A percentile compares a stretch with the other conserved stretches of the same genome.
Evolutionary conservation across 2,329 filamentous ascomycete genomes (phyloP).

Genomic region (Aspergillus quadrilineatus): DNA sequence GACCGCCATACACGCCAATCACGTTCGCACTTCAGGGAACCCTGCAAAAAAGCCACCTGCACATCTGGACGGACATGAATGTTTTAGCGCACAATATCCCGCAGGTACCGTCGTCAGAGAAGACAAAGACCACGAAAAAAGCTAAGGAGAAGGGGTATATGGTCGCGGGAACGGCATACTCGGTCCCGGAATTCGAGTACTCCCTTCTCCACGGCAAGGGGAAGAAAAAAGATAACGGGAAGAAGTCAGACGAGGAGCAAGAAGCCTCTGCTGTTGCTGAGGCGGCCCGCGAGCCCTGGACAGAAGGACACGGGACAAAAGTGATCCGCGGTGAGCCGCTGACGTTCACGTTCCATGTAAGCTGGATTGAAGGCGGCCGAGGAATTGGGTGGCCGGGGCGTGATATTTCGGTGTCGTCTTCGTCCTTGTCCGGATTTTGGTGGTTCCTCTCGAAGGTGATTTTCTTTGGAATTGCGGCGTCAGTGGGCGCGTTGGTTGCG

Average conservation of each 20-base stretch:
- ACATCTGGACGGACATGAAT: constrained; percentile 86
- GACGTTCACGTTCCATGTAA: constrained; percentile 73
- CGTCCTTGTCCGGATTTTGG: constrained; percentile 12
- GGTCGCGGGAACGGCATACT: constrained; percentile 85
- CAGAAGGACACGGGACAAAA: constrained; percentile 54
- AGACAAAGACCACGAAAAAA: constrained; percentile 47
- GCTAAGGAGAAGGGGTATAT: constrained; percentile 65
- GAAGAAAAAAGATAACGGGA: constrained; percentile 13
- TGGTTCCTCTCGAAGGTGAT: constrained; percentile 32
- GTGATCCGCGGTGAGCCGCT: constrained; percentile 86
- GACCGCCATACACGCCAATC: constrained; percentile 63
- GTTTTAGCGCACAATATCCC: constrained; percentile 68
- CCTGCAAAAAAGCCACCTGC: constrained; percentile 82
- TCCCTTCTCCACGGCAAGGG: constrained; percentile 9
- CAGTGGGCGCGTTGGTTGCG: constrained; percentile 35
- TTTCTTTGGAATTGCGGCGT: constrained; percentile 39
- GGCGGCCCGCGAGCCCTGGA: constrained; percentile 48
- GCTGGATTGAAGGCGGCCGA: constrained; percentile 62
- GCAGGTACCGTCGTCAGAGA: constrained; percentile 5
- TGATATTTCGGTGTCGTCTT: constrained; percentile 2
- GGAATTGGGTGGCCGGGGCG: constrained; percentile 35
- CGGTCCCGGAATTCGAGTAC: constrained; percentile 68
- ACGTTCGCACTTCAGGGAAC: constrained; percentile 88
- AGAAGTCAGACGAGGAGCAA: constrained; percentile 22
- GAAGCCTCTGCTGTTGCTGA: constrained; percentile 47